Base-by-base conservation (phyloP, 495 filamentous ascomycete species). In the Rostrohypoxylon terebratum region DNA sequence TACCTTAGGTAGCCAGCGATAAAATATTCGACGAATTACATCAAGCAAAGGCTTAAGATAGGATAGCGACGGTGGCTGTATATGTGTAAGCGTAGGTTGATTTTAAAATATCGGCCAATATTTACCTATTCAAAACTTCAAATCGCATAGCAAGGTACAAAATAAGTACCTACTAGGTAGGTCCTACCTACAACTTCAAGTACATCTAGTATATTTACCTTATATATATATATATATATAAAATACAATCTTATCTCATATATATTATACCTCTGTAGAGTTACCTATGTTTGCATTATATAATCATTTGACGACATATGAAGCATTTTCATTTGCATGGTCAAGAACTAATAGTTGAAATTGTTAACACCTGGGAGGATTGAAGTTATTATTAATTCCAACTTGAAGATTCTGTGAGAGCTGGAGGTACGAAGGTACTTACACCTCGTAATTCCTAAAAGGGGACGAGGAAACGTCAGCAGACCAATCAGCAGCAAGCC, bases 381-480 rank as follows among this genome's bases (percentile, higher is more conserved):
- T 20, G 18, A 34, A 21, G 11, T 14, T 11, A 31, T 18, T 33
- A 5, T 57, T 34, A 21, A 55, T 38, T 31, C 28, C 28, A 44
- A 50, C 33, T 59, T 14, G 33, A 44, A 16, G 18, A 47, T 36
- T 45, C 47, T 38, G 55, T 55, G 48, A 42, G 6, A 25, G 45
- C 18, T 28, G 31, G 28, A 57, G 13, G 44, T 72, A 72, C 51
- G 31, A 34, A 10, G 16, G 61, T 69, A 73, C 71, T 42, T 69
- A 69, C 69, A 57, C 58, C 66, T 74, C 53, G 64, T 67, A 62
- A 63, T 74, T 69, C 71, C 71, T 66, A 74, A 74, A 74, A 42
- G 62, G 71, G 71, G 71, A 74, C 53, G 45, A 63, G 38, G 58
- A 70, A 51, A 36, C 50, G 28, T 63, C 23, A 51, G 50, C 28